Evolutionary conservation across 495 filamentous ascomycete genomes (phyloP), one percentile per base, ranked within the genome.

Genomic region (Aspergillus egyptiacus): DNA sequence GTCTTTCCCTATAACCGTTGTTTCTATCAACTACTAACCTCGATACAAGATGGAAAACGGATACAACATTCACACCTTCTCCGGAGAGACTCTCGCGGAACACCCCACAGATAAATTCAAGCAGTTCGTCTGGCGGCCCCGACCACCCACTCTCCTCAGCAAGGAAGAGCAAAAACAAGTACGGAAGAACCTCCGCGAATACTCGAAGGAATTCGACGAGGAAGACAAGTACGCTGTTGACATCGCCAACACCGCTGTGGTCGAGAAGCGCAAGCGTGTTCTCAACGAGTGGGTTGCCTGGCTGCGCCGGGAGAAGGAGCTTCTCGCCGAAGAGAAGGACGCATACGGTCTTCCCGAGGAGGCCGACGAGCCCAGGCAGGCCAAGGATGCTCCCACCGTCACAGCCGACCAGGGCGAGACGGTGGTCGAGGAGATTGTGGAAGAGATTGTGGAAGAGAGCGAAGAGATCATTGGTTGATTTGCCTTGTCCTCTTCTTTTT

Each of bases 141-240:
- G 93, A 24, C 93, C 93, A 10, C 66, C 84, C 6, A 94, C 87
- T 18, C 81, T 97, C 42, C 86, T 98, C 47, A 80, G 79, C 70
- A 90, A 89, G 67, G 88, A 96, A 56, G 89, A 96, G 75, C 91
- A 96, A 75, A 95, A 96, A 77, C 76, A 84, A 58, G 89, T 96
- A 61, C 94, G 94, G 72, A 95, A 95, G 81, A 97, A 96, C 73
- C 84, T 98, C 36, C 86, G 91, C 36, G 93, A 97, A 70, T 97
- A 95, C 80, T 86, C 82, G 62, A 86, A 86, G 66, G 72, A 88
- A 47, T 98, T 98, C 72, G 94, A 97, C 51, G 87, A 93, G 70
- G 87, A 96, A 67, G 93, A 97, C 67, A 81, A 83, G 56, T 88
- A 90, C 55, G 89, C 89, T 55, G 88, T 89, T 66, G 87, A 87